Base-by-base conservation (phyloP, 140 eudicot species). In the Flaveria floridana region DNA sequence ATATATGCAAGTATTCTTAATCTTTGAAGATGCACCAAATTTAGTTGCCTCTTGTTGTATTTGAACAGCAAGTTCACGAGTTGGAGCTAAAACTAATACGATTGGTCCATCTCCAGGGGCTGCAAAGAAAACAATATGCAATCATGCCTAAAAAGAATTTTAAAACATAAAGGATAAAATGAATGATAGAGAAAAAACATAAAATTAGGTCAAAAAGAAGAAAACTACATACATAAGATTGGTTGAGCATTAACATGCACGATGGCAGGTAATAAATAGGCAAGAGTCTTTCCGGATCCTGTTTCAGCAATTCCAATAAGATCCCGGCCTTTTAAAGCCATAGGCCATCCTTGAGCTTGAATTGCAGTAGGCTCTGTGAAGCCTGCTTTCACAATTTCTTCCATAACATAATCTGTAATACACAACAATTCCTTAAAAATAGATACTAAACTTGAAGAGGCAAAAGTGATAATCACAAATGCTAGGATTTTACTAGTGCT, bases 291-390 rank as follows among this genome's bases (percentile, higher is more conserved):
- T 69, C 99, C 99, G 4, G 99, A 95, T 73, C 99, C 99, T 67
- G 99, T 95, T 86, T 95, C 99, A 41, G 99, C 99, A 71, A 95
- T 87, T 73, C 99, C 99, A 84, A 95, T 95, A 69, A 95, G 96
- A 91, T 95, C 99, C 25, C 99, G 89, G 14, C 99, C 99, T 84
- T 95, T 90, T 78, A 95, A 81, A 61, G 99, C 99, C 99, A 95
- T 95, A 13, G 99, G 99, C 99, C 99, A 95, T 65, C 99, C 99
- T 83, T 95, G 99, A 84, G 99, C 89, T 87, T 95, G 99, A 83
- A 91, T 95, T 12, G 99, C 91, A 39, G 99, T 95, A 56, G 99
- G 99, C 74, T 95, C 99, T 75, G 89, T 67, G 82, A 95, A 95
- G 50, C 99, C 99, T 41, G 99, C 99, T 71, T 91, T 95, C 58